Evolutionary conservation across 129 eudicot genomes (phyloP).

Genomic region (Calendula officinalis): DNA sequence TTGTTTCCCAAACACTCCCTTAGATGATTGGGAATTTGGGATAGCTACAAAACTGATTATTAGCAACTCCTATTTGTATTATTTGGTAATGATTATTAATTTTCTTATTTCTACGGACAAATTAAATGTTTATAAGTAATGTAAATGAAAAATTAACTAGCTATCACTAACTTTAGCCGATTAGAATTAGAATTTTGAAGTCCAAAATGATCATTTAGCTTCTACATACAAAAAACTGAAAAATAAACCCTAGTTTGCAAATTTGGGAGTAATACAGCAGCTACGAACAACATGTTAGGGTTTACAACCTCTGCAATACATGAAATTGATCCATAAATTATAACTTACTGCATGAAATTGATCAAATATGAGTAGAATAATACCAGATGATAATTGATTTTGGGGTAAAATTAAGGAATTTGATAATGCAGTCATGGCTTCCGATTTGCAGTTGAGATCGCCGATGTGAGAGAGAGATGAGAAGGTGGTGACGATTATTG

Average conservation of each 20-base stretch:
- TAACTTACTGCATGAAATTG: background rate
- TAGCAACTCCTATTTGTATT: too few species aligned
- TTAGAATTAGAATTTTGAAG: too few species aligned
- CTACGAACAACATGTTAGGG: slow-evolving; percentile 21
- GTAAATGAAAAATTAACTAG: too few species aligned
- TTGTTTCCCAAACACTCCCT: background rate
- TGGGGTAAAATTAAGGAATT: slow-evolving; percentile 37
- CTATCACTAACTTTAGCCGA: too few species aligned
- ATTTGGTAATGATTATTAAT: too few species aligned
- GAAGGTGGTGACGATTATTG: slow-evolving; percentile 21
- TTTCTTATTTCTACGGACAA: too few species aligned
- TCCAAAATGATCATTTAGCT: too few species aligned
- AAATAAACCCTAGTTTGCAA: too few species aligned
- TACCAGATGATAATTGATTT: slow-evolving; percentile 46
- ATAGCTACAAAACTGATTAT: too few species aligned
- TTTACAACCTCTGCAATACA: slow-evolving; percentile 13
- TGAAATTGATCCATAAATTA: background rate
- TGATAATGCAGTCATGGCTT: slow-evolving; percentile 46
- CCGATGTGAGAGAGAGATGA: background rate
- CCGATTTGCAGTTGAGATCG: slow-evolving; percentile 16
- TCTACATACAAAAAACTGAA: too few species aligned
- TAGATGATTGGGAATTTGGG: background rate
- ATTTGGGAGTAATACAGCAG: background rate
- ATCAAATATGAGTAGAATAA: background rate
- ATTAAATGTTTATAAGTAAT: too few species aligned